phyloP scores from a whole-genome alignment of 78 protist genomes.

The Cavenderia fasciculata region DNA sequence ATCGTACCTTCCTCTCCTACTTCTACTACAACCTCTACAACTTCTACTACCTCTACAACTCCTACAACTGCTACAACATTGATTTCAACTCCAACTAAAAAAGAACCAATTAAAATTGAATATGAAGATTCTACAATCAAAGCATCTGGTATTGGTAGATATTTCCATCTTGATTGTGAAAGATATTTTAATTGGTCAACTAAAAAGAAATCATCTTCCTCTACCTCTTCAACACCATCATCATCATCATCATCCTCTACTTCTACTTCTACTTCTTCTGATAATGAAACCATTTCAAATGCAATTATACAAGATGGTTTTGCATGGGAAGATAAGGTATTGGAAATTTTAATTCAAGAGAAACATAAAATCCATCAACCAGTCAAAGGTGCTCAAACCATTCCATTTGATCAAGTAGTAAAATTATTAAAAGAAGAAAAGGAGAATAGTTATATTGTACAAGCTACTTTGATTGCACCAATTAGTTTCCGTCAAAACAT shows the following conservation, averaged over 20 bases:
- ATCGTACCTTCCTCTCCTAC: neutral
- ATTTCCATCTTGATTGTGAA: conserved; percentile 68
- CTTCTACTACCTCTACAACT: neutral
- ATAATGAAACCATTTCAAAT: neutral
- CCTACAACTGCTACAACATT: too few relatives aligned
- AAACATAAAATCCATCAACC: conserved; percentile 11
- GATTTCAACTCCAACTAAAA: neutral
- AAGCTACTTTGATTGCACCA: conserved; percentile 44
- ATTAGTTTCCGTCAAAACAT: neutral
- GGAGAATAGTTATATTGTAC: conserved; percentile 26
- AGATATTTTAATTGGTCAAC: conserved; percentile 48
- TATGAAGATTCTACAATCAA: conserved; percentile 34
- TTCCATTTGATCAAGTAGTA: neutral
- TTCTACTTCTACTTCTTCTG: neutral
- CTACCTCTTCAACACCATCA: neutral
- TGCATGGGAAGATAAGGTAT: conserved; percentile 36
- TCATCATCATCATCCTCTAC: neutral
- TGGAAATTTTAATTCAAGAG: neutral
- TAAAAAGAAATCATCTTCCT: neutral
- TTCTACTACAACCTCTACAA: neutral
- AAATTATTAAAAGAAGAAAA: conserved; percentile 7
- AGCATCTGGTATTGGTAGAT: conserved; percentile 69
- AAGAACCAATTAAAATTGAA: conserved; percentile 6
- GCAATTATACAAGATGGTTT: conserved; percentile 44
- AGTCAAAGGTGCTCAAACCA: neutral